Base-by-base conservation (phyloP, 345 rosid species). In the Nephelium lappaceum region DNA sequence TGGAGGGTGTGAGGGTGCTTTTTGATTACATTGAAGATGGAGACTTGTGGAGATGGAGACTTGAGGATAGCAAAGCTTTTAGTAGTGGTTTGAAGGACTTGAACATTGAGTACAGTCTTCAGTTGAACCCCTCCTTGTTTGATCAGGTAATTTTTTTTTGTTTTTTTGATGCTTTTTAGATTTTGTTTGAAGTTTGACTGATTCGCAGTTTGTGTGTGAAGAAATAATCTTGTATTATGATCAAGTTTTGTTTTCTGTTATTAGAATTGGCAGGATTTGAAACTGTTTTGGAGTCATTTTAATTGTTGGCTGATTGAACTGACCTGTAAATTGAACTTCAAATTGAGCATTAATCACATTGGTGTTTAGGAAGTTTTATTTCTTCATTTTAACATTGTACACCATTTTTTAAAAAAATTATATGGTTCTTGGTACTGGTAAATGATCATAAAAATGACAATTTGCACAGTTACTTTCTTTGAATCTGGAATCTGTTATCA, bases 31-130 rank as follows among this genome's bases (percentile, higher is more conserved):
- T 93, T 41, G 93, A 89, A 81, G 93, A 89, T 49, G 95, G 82
- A 0, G 97, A 91, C 83, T 88, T 93, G 47, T 93, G 95, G 97
- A 86, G 85, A 72, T 93, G 97, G 97, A 78, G 77, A n/a, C 74
- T 89, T 49, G 86, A 87, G 4, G 81, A 91, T 74, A 91, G 95
- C 79, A 91, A 90, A 83, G 92, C 91, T 77, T 93, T 93, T 75
- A 84, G 85, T 75, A 90, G 95, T 39, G 97, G 97, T 14, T 87
- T 93, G 79, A 79, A 88, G 69, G 95, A 90, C 81, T 80, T 80
- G 45, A 81, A 83, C 55, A 77, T 93, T 19, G 93, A 91, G 73
- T 91, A 84, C 65, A 76, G 81, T 68, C 74, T 83, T 69, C 82
- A 67, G 47, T 58, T 43, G 24, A 91, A 90, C 69, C 89, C 87